Conservation (phyloP, 192 early-diverging fungal genomes). For the Chytriomyces sp. region DNA sequence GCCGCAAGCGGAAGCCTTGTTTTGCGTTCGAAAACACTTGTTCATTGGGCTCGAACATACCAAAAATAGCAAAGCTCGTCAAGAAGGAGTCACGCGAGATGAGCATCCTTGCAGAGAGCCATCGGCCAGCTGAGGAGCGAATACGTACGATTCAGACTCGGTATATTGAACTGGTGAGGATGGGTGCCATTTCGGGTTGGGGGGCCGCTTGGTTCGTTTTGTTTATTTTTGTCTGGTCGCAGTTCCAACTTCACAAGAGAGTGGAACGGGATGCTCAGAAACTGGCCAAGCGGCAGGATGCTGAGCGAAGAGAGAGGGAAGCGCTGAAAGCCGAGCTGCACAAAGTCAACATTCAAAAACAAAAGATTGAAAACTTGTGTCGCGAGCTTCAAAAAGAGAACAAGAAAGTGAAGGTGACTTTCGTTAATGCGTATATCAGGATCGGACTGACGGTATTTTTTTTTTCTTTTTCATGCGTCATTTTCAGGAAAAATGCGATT, state of each 20-base stretch:
- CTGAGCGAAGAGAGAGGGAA: constrained; percentile 59
- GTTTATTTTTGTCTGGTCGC: not conserved
- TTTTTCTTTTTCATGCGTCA: no score
- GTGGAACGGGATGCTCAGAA: constrained; percentile 59
- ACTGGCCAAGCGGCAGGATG: constrained; percentile 54
- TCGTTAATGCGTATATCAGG: not conserved
- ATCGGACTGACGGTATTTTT: not conserved
- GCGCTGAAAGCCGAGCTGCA: constrained; percentile 37
- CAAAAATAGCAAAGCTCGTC: constrained; percentile 57
- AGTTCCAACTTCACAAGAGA: constrained; percentile 66
- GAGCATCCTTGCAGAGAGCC: constrained; percentile 52
- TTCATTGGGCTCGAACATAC: no score
- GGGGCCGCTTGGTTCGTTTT: not conserved
- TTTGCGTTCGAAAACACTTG: no score
- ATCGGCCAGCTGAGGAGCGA: constrained; percentile 48
- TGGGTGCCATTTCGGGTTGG: no score
- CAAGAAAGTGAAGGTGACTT: constrained; percentile 57
- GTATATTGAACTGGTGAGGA: constrained; percentile 64
- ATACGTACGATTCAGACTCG: constrained; percentile 56
- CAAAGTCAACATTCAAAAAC: constrained; percentile 46
- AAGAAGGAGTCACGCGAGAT: constrained; percentile 66
- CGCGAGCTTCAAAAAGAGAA: constrained; percentile 68
- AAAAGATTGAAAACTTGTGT: constrained; percentile 65
- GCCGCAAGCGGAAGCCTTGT: not conserved
- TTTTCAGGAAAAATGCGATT: constrained; percentile 58